Conservation (phyloP, 495 filamentous ascomycete species). For the Penicillium coffeae region DNA sequence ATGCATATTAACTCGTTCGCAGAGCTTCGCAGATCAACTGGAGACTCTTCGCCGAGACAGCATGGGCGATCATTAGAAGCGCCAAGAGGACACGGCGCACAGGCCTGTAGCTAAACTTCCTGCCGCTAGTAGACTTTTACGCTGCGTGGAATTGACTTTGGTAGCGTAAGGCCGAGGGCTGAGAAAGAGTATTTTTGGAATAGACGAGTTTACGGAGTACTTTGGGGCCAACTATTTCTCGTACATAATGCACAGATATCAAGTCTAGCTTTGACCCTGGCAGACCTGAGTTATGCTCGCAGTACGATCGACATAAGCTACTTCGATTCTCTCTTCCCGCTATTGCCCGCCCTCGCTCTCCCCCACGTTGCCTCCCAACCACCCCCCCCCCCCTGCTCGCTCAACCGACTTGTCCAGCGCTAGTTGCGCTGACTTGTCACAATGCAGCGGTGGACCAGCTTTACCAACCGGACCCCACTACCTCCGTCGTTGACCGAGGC, state of each 20-base stretch:
- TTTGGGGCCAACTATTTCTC: too few relatives aligned
- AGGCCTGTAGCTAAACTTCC: too few relatives aligned
- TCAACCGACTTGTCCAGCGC: background rate
- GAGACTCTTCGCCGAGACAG: constrained; percentile 19
- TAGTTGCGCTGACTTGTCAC: background rate
- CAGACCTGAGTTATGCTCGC: too few relatives aligned
- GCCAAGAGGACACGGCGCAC: background rate
- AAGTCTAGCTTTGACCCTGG: too few relatives aligned
- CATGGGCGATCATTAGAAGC: background rate
- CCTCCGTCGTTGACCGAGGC: constrained; percentile 57
- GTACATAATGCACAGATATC: too few relatives aligned
- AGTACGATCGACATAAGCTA: too few relatives aligned
- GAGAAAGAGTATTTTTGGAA: too few relatives aligned
- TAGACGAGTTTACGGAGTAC: too few relatives aligned
- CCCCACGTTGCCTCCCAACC: background rate
- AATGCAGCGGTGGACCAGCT: constrained; percentile 41
- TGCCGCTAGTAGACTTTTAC: too few relatives aligned
- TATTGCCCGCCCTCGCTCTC: background rate
- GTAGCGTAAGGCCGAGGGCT: too few relatives aligned
- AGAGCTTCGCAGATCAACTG: constrained; percentile 36
- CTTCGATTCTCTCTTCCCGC: background rate
- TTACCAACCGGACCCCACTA: constrained; percentile 66
- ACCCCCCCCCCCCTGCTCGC: too few relatives aligned
- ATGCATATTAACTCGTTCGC: constrained; percentile 4
- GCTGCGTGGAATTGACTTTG: too few relatives aligned